These are phyloP conservation scores for Colletotrichum echinochloae DNA, from an alignment of 2,329 filamentous ascomycete genomes.

Conservation along the genomic window DNA sequence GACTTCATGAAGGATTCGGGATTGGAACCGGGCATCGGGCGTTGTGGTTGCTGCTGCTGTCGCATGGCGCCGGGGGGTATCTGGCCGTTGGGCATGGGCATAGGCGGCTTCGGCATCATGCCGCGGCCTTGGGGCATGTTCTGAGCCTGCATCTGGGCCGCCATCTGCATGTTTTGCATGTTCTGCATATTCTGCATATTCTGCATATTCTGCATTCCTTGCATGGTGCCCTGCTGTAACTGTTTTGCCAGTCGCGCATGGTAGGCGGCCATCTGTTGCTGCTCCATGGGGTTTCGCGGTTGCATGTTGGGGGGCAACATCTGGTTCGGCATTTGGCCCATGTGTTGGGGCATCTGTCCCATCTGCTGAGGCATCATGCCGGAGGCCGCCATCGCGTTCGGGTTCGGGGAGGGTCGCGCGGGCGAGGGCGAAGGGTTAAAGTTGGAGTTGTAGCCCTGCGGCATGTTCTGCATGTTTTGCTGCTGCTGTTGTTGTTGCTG, in stretches of 20 bases:
- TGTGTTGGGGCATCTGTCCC: constrained; percentile 58
- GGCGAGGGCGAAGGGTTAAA: constrained; percentile 70
- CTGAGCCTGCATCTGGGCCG: constrained; percentile 64
- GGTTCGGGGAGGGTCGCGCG: constrained; percentile 65
- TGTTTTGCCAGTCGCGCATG: constrained; percentile 88
- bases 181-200: constrained; percentile 56
- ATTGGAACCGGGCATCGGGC: constrained; percentile 57
- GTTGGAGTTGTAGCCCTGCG: constrained; percentile 68
- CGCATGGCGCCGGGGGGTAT: constrained; percentile 62
- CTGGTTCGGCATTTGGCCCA: constrained; percentile 49
- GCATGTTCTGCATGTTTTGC: constrained; percentile 69
- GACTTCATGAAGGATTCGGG: constrained; percentile 81
- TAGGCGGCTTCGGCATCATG: constrained; percentile 66
- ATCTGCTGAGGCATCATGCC: constrained; percentile 66
- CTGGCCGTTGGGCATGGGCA: constrained; percentile 68
- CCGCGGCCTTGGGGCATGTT: constrained; percentile 56
- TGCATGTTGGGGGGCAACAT: constrained; percentile 53
- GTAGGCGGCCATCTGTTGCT: constrained; percentile 80
- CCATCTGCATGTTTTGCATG: constrained; percentile 60
- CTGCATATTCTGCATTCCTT: constrained; percentile 56
- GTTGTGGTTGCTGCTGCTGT: constrained; percentile 56
- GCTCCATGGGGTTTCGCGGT: constrained; percentile 71
- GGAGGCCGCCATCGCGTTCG: constrained; percentile 62
- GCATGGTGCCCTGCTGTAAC: constrained; percentile 70
- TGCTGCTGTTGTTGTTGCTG: too few species aligned